Percentiles rank a stretch among this genome's conserved stretches.
phyloP scores from a whole-genome alignment of 768 basidiomycete genomes.

The Mycena rosella region DNA sequence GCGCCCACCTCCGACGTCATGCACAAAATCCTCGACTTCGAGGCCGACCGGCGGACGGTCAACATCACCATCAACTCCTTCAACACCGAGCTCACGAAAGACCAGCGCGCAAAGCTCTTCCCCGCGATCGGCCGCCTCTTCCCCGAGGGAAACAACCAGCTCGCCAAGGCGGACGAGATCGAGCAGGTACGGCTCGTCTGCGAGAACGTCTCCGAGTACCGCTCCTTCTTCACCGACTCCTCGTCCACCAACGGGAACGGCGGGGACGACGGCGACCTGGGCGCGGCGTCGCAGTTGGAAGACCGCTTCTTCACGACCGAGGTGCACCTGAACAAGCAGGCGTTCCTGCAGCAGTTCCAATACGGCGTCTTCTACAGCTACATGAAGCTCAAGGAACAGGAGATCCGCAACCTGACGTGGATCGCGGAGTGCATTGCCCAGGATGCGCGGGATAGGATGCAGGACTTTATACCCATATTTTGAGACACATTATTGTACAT shows the following conservation, averaged over 20 bases:
- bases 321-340: conserved; percentile 93
- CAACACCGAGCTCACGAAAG: conserved; percentile 94
- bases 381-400: conserved; percentile 92
- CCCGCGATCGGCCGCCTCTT: conserved; percentile 93
- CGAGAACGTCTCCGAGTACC: conserved; percentile 92
- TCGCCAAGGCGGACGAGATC: conserved; percentile 94
- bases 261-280: conserved; percentile 53
- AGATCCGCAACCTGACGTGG: conserved; percentile 91
- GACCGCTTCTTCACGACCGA: conserved; percentile 96
- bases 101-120: conserved; percentile 94
- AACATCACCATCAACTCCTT: conserved; percentile 99
- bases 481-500: conserved; percentile 52
- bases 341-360: conserved; percentile 98
- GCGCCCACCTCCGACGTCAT: conserved; percentile 92
- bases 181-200: conserved; percentile 92
- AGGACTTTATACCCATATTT: conserved; percentile 94
- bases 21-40: conserved; percentile 92
- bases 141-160: conserved; percentile 94
- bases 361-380: conserved; percentile 94
- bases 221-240: conserved; percentile 85
- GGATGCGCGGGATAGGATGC: conserved; percentile 94
- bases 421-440: conserved; percentile 99
- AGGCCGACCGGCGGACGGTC: conserved; percentile 96
- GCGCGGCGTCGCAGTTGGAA: conserved; percentile 79
- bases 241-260: conserved; percentile 47